phyloP scores from a whole-genome alignment of 2,329 filamentous ascomycete species.

The Penicillium griseofulvum region DNA sequence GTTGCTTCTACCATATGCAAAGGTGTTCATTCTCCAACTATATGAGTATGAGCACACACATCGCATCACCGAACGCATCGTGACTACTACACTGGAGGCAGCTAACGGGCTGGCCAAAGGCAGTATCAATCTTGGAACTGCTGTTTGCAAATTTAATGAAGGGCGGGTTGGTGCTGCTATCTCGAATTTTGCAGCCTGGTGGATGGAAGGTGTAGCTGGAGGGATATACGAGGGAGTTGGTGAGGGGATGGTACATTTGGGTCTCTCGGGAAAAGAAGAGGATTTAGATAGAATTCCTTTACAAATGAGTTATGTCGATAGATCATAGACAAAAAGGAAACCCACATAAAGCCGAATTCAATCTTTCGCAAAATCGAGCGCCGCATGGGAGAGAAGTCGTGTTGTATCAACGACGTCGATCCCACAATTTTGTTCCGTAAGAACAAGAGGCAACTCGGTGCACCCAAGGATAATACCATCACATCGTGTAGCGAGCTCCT shows the following conservation, averaged over 20 bases:
- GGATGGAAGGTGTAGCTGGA: slow-evolving; percentile 61
- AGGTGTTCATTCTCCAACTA: slow-evolving; percentile 52
- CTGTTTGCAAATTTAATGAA: slow-evolving; percentile 61
- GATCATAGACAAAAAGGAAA: not conserved
- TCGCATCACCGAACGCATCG: slow-evolving; percentile 59
- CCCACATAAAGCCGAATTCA: not conserved
- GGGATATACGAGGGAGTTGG: slow-evolving; percentile 65
- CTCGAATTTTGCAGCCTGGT: slow-evolving; percentile 58
- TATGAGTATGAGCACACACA: slow-evolving; percentile 66
- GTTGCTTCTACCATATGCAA: slow-evolving; percentile 61
- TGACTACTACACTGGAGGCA: slow-evolving; percentile 52
- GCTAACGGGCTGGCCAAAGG: slow-evolving; percentile 55
- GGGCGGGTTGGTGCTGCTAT: slow-evolving; percentile 62
- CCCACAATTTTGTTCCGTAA: slow-evolving; percentile 8
- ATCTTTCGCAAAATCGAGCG: slow-evolving; percentile 5
- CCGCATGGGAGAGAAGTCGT: slow-evolving; percentile 5
- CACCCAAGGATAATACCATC: slow-evolving; percentile 11
- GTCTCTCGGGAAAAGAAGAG: slow-evolving; percentile 24
- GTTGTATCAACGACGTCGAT: slow-evolving; percentile 9
- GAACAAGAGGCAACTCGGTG: slow-evolving; percentile 9
- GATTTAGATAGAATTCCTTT: slow-evolving; percentile 18
- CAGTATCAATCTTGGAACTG: slow-evolving; percentile 53
- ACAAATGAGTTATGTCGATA: slow-evolving; percentile 4
- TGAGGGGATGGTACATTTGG: slow-evolving; percentile 52
- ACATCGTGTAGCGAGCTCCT: slow-evolving; percentile 4